These are phyloP conservation scores for Colletotrichum sp. DNA, from an alignment of 2,329 filamentous ascomycete species.

Conservation along the genomic window DNA sequence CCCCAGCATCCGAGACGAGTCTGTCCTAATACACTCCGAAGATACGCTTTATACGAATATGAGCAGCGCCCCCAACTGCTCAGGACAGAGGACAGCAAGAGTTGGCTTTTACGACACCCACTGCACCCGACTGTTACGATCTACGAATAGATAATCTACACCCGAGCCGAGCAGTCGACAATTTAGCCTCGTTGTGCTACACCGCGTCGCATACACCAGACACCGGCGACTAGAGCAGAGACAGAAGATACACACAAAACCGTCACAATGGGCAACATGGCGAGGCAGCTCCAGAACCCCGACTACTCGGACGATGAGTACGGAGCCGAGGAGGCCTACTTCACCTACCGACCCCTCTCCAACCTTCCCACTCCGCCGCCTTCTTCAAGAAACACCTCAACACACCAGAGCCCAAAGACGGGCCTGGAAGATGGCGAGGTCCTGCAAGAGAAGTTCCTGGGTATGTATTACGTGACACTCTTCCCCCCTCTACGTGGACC, in stretches of 20 bases:
- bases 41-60: slow-evolving; percentile 16
- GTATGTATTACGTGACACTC: slow-evolving; percentile 31
- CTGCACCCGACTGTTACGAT: slow-evolving; percentile 5
- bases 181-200: not conserved
- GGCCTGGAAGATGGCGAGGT: slow-evolving; percentile 49
- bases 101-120: slow-evolving; percentile 17
- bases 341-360: slow-evolving; percentile 71
- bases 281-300: slow-evolving; percentile 15
- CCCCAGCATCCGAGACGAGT: not conserved
- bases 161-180: not conserved
- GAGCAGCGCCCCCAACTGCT: slow-evolving; percentile 23
- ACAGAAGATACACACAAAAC: not conserved
- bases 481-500: not conserved
- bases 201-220: not conserved
- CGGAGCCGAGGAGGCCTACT: slow-evolving; percentile 58
- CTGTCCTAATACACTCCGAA: not conserved
- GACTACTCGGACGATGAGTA: slow-evolving; percentile 46
- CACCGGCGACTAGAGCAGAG: not conserved
- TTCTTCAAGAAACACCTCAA: slow-evolving; percentile 52
- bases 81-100: slow-evolving; percentile 23
- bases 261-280: slow-evolving; percentile 21
- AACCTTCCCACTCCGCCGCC: slow-evolving; percentile 71
- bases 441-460: slow-evolving; percentile 41
- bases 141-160: slow-evolving; percentile 14
- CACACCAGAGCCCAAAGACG: slow-evolving; percentile 45